Evolutionary conservation across 2,329 filamentous ascomycete genomes (phyloP).

Genomic region (Curvularia verruculosa): DNA sequence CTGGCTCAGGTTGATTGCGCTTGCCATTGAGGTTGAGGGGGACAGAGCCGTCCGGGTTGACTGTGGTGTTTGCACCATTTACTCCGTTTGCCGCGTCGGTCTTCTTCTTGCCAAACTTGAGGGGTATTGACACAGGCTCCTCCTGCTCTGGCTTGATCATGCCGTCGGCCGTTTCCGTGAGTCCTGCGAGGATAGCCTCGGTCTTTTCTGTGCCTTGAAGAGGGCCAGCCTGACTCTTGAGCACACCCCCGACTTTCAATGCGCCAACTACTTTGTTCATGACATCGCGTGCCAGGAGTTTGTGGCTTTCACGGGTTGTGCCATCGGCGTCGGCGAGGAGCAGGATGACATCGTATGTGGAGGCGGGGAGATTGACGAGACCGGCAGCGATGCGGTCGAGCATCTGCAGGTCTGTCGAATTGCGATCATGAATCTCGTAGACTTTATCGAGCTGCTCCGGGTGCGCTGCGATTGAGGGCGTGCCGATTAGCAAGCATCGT

Average conservation of each 20-base stretch:
- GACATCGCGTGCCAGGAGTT: constrained; percentile 70
- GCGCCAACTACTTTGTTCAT: constrained; percentile 72
- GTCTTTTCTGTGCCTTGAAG: constrained; percentile 63
- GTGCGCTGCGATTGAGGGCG: constrained; percentile 86
- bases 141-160: constrained; percentile 76
- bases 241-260: constrained; percentile 70
- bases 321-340: constrained; percentile 81
- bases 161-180: constrained; percentile 67
- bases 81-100: constrained; percentile 42
- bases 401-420: constrained; percentile 91
- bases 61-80: constrained; percentile 29
- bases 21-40: constrained; percentile 50
- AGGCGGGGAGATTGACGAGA: constrained; percentile 74
- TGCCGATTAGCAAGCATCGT: constrained; percentile 83
- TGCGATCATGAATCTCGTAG: constrained; percentile 74
- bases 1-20: constrained; percentile 50
- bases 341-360: constrained; percentile 83
- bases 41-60: constrained; percentile 48
- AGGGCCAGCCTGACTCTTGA: constrained; percentile 72
- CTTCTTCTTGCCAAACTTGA: constrained; percentile 72
- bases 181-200: constrained; percentile 84
- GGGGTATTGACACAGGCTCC: constrained; percentile 62
- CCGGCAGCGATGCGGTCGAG: constrained; percentile 88
- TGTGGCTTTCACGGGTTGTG: constrained; percentile 64
- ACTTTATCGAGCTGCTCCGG: constrained; percentile 76